Base-by-base conservation (phyloP, 495 filamentous ascomycete species). In the Penicillium verhagenii region DNA sequence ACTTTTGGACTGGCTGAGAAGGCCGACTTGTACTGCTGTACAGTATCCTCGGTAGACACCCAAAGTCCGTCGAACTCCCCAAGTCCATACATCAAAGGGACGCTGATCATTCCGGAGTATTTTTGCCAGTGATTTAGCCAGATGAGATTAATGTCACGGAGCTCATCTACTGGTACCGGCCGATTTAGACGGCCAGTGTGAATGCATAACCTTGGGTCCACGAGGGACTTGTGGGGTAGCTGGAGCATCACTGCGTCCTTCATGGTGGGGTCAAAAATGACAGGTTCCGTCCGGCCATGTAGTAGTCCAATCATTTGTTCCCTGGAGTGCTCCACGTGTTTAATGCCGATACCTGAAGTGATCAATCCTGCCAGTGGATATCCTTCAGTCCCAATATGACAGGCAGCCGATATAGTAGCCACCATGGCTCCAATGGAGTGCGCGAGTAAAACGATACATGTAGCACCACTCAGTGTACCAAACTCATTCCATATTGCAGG, bases 341-440 rank as follows among this genome's bases (percentile, higher is more conserved):
- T 23, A 7, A 57, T 52, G 25, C 70, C 70, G 38, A 68, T 63
- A 21, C 70, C 69, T 19, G 62, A 67, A 9, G 58, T 53, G 40
- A 71, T 66, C n/a, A 72, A 23, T 0, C 66, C 66, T 1, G 58
- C 47, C 43, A 73, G 60, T n/a, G 71, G 70, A 52, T 70, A 74
- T 4, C 45, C 33, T 24, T 40, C 52, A n/a, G 26, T 35, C 8
- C 29, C 43, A 2, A 31, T 35, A 16, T 58, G 47, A 23, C 44
- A 57, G n/a, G 60, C 57, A 10, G 45, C 42, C 6, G 57, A 63
- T 21, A 70, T 63, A 9, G 64, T 58, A 21, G 55, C 62, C 21
- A 66, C 60, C 25, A 67, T 60, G 11, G 52, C 51, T 10, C 66
- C 71, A 42, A 76, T 68, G 25, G 68, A 72, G 52, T 76, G 71